phyloP scores from a whole-genome alignment of 2,329 filamentous ascomycete genomes.

The Aureobasidium sp. region DNA sequence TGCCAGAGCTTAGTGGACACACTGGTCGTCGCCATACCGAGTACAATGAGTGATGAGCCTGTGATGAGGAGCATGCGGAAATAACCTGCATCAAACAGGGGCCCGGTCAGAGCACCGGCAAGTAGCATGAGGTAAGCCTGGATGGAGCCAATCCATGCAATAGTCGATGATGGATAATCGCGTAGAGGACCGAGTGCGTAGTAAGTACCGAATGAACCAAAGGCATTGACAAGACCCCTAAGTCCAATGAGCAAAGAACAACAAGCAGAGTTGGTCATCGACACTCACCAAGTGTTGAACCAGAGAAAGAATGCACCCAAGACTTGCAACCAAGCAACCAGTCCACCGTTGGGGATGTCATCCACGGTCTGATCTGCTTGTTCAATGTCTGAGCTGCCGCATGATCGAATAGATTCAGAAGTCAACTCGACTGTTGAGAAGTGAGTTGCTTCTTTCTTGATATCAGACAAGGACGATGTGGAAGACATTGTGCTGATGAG shows the following conservation, averaged over 20 bases:
- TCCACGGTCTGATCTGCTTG: not conserved
- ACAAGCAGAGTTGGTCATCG: not conserved
- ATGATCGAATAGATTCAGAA: not conserved
- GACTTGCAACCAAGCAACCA: conserved; percentile 43
- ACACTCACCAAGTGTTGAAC: conserved; percentile 39
- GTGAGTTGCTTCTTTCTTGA: not conserved
- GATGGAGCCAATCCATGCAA: conserved; percentile 44
- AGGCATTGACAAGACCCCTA: conserved; percentile 46
- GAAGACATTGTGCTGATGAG: not conserved
- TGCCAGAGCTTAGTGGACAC: conserved; percentile 19
- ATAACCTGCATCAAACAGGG: conserved; percentile 44
- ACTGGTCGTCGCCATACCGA: conserved; percentile 31
- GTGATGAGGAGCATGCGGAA: conserved; percentile 35
- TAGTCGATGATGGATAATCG: conserved; percentile 35
- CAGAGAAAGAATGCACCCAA: conserved; percentile 43
- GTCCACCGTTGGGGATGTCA: conserved; percentile 35
- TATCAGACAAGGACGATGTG: not conserved
- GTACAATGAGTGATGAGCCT: conserved; percentile 38
- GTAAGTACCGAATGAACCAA: conserved; percentile 49
- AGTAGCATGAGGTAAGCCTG: conserved; percentile 43
- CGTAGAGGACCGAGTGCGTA: conserved; percentile 41
- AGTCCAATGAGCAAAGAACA: not conserved
- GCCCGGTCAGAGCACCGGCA: conserved; percentile 43
- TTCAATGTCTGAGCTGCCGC: not conserved
- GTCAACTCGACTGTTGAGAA: not conserved